Conservation (phyloP, 2,329 filamentous ascomycete species). For the Pezizomycotina sp. region DNA sequence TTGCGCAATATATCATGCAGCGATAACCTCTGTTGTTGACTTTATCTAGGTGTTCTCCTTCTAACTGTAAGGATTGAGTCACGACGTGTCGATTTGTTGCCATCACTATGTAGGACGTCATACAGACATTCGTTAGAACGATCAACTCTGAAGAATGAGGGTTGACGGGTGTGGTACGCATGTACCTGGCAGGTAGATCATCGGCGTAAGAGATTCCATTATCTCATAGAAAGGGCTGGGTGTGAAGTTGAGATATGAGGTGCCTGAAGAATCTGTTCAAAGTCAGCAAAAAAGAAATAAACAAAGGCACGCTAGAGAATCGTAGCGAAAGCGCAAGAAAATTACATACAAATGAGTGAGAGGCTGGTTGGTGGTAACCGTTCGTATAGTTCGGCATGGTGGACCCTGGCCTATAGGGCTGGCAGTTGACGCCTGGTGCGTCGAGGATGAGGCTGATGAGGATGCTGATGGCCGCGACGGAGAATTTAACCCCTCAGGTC, state of each 20-base stretch:
- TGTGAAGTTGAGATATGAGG: constrained; percentile 44
- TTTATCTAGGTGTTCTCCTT: constrained; percentile 3
- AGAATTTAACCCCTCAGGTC: constrained; percentile 9
- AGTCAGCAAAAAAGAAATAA: constrained; percentile 4
- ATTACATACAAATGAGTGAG: constrained; percentile 5
- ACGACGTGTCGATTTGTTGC: constrained; percentile 2
- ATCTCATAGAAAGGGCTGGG: constrained; percentile 74
- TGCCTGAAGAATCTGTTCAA: constrained; percentile 4
- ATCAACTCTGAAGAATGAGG: constrained; percentile 3
- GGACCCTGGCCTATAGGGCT: constrained; percentile 3
- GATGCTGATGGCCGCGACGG: constrained; percentile 13
- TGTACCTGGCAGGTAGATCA: constrained; percentile 9
- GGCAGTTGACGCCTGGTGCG: constrained; percentile 3
- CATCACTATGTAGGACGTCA: background rate
- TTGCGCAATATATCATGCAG: constrained; percentile 12
- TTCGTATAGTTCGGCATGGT: constrained; percentile 11
- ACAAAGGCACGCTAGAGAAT: constrained; percentile 18
- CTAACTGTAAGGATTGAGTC: constrained; percentile 5
- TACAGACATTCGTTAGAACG: background rate
- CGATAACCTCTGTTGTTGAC: constrained; percentile 6
- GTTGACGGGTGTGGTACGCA: background rate
- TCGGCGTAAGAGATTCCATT: constrained; percentile 38
- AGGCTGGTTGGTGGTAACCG: constrained; percentile 13
- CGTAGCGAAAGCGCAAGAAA: constrained; percentile 4
- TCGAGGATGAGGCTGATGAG: constrained; percentile 8